Evolutionary conservation across 495 filamentous ascomycete genomes (phyloP).

Genomic region (Tuber indicum): DNA sequence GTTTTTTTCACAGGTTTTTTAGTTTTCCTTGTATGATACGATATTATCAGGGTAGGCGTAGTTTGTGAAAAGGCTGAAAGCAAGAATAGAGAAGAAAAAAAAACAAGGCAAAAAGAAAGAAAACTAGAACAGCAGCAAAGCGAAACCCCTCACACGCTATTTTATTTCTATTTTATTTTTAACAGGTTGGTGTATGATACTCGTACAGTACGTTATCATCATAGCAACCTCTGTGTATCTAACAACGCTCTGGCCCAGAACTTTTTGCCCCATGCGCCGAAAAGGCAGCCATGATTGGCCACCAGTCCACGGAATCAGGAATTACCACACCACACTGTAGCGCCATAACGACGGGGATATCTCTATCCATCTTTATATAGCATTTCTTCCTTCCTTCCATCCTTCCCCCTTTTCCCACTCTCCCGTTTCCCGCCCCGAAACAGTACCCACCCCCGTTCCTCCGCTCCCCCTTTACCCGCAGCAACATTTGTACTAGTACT

Average conservation of each 20-base stretch:
- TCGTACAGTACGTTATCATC: neutral
- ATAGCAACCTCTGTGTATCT: neutral
- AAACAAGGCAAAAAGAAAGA: neutral
- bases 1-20: slow-evolving; percentile 2
- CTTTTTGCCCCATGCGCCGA: neutral
- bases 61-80: neutral
- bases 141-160: neutral
- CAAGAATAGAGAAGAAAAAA: neutral
- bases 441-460: neutral
- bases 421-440: neutral
- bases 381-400: neutral
- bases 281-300: neutral
- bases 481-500: neutral
- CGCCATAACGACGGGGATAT: neutral
- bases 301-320: neutral
- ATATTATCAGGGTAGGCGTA: neutral
- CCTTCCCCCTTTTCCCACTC: neutral
- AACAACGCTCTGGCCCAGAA: neutral
- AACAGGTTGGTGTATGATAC: neutral
- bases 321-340: neutral
- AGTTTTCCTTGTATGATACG: neutral
- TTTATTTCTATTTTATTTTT: neutral
- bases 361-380: neutral
- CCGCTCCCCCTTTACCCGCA: neutral
- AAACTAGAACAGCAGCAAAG: neutral